Base-by-base conservation (phyloP, 2,329 filamentous ascomycete genomes). In the Curvularia verruculosa region DNA sequence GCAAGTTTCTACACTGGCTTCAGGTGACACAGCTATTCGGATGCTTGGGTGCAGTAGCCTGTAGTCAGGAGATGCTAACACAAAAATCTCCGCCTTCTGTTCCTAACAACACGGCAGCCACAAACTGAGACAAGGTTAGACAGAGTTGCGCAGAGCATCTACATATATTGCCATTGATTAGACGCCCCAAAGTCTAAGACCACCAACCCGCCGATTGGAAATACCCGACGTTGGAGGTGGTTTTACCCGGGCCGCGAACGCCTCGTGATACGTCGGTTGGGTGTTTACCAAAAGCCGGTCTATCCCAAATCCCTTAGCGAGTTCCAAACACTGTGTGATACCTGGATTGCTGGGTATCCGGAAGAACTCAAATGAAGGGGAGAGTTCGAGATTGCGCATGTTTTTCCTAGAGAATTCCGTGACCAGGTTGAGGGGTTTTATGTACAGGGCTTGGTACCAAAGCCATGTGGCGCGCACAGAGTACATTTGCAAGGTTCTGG, bases 81-180 rank as follows among this genome's bases (percentile, higher is more conserved):
- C 50, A 56, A 61, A 66, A 63, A 60, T 66, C 66, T 66, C 65
- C 65, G 65, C 59, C 49, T 54, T 36, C 51, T 61, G 43, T 48
- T 59, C 55, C 56, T 58, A 58, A 54, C 52, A 52, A 57, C 59
- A 64, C 51, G 44, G 59, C 66, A 63, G 67, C 61, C 62, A 62
- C 58, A 65, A 63, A 60, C 44, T 56, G 55, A 54, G 48, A 60
- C 45, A 24, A 49, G 61, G 63, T 58, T 64, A 58, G 64, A 63
- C 21, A 56, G 45, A 57, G 45, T 51, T 50, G 61, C 64, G 63
- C 54, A 66, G 60, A 61, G 52, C 60, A 67, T 64, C 51, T 70
- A 68, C 59, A 56, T 72, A 72, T 41, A 73, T 73, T 74, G 59
- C 57, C 45, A 46, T 73, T 71, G 59, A 71, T 74, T 71, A 67